Evolutionary conservation across 2,329 filamentous ascomycete species (phyloP).

Genomic region (Stagonosporopsis vannaccii): DNA sequence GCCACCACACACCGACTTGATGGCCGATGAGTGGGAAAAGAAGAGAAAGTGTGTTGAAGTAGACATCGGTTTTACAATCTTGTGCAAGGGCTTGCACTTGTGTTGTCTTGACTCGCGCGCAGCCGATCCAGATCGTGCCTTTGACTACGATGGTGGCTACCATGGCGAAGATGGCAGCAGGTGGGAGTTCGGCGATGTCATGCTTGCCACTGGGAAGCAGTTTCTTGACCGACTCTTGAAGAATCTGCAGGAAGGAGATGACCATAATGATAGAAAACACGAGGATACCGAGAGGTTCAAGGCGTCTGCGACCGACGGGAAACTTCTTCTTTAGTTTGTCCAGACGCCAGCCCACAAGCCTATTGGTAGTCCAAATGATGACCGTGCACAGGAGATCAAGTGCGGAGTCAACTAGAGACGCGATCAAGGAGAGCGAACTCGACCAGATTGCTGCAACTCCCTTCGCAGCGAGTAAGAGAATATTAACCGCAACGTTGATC

Average conservation of each 20-base stretch:
- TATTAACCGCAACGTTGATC: slow-evolving; percentile 68
- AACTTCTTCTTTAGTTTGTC: slow-evolving; percentile 60
- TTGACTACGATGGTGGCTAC: slow-evolving; percentile 65
- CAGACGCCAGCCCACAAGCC: slow-evolving; percentile 65
- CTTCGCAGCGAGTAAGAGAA: slow-evolving; percentile 64
- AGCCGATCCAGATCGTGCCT: slow-evolving; percentile 67
- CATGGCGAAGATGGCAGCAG: slow-evolving; percentile 65
- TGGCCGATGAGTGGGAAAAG: slow-evolving; percentile 69
- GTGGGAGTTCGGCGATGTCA: slow-evolving; percentile 58
- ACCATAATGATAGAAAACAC: slow-evolving; percentile 70
- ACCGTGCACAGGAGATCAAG: slow-evolving; percentile 67
- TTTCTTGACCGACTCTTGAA: slow-evolving; percentile 67
- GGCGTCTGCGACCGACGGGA: slow-evolving; percentile 59
- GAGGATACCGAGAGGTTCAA: slow-evolving; percentile 68
- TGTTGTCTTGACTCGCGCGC: slow-evolving; percentile 66
- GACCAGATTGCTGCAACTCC: slow-evolving; percentile 63
- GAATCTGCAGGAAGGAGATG: slow-evolving; percentile 67
- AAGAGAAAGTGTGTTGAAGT: slow-evolving; percentile 70
- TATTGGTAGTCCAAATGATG: slow-evolving; percentile 68
- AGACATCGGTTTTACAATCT: slow-evolving; percentile 67
- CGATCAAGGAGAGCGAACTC: slow-evolving; percentile 66
- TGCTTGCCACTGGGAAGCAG: slow-evolving; percentile 60
- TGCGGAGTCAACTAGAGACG: slow-evolving; percentile 67
- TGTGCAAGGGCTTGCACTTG: slow-evolving; percentile 70
- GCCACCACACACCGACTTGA: slow-evolving; percentile 68